These are phyloP conservation scores for Skeletonema potamos DNA, from an alignment of 108 stramenopile species.

Conservation along the genomic window DNA sequence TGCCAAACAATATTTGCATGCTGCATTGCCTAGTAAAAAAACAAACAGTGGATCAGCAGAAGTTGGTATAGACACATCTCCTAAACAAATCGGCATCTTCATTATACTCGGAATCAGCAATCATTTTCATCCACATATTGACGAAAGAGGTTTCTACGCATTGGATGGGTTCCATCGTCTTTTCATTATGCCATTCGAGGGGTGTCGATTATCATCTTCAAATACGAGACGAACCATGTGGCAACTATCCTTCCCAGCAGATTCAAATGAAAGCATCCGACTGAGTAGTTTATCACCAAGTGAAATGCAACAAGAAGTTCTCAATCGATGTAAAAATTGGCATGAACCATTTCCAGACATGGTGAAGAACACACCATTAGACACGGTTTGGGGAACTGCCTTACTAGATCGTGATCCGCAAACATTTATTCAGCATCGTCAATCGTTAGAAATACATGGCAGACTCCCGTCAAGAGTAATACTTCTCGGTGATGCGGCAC, in stretches of 20 bases:
- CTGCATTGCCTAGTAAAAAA: slow-evolving; percentile 12
- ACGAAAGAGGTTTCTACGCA: slow-evolving; percentile 87
- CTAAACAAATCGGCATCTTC: slow-evolving; percentile 60
- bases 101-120: slow-evolving; percentile 75
- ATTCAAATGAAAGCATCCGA: slow-evolving; percentile 16
- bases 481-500: slow-evolving; percentile 86
- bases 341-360: slow-evolving; percentile 76
- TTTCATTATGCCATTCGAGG: slow-evolving; percentile 86
- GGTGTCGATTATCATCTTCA: slow-evolving; percentile 38
- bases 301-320: slow-evolving; percentile 56
- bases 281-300: slow-evolving; percentile 30
- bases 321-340: slow-evolving; percentile 57
- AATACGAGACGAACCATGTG: slow-evolving; percentile 70
- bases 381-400: slow-evolving; percentile 79
- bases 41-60: not conserved
- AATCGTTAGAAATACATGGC: slow-evolving; percentile 25
- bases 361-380: slow-evolving; percentile 62
- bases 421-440: slow-evolving; percentile 39
- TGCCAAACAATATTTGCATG: slow-evolving; percentile 44
- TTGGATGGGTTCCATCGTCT: slow-evolving; percentile 70
- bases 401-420: slow-evolving; percentile 76
- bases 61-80: slow-evolving; percentile 22
- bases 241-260: slow-evolving; percentile 76
- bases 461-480: slow-evolving; percentile 54
- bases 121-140: slow-evolving; percentile 64